These are phyloP conservation scores for Patellifolia procumbens DNA, from an alignment of 179 eudicot species.

Conservation along the genomic window DNA sequence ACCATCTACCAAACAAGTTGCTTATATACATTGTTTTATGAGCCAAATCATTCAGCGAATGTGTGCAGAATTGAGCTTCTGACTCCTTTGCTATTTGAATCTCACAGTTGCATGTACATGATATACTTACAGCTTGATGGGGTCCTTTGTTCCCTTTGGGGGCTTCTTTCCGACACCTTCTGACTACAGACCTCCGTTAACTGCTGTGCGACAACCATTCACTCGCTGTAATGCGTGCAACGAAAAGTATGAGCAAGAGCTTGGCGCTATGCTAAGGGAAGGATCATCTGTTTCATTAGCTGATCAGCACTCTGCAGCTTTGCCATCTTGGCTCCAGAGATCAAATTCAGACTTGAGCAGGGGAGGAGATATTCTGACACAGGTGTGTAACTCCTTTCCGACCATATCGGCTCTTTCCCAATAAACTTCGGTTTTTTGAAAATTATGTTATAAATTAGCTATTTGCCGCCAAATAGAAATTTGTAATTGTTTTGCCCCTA, in stretches of 20 bases:
- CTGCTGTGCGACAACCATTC: conserved; percentile 34
- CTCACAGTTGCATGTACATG: conserved; percentile 56
- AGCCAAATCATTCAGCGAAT: neutral
- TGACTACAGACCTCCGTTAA: conserved; percentile 43
- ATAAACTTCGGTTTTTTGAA: too few relatives aligned
- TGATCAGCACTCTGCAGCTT: conserved; percentile 41
- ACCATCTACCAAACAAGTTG: neutral
- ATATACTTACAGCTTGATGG: conserved; percentile 79
- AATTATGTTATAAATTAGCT: too few relatives aligned
- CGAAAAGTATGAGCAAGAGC: conserved; percentile 69
- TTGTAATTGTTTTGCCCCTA: too few relatives aligned
- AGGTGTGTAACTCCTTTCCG: conserved; percentile 54
- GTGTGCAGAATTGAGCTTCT: conserved; percentile 30
- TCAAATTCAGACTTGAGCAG: conserved; percentile 47
- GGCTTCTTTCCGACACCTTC: conserved; percentile 82
- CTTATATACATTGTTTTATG: neutral
- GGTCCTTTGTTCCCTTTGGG: conserved; percentile 97
- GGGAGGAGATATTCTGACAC: conserved; percentile 30
- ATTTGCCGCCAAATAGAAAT: too few relatives aligned
- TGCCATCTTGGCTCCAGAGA: conserved; percentile 56
- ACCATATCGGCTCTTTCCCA: neutral
- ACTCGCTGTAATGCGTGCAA: conserved; percentile 59
- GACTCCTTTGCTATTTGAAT: conserved; percentile 36
- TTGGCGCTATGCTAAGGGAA: conserved; percentile 42
- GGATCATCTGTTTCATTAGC: conserved; percentile 47